phyloP scores from a whole-genome alignment of 1,284 basidiomycete species.

The Leccinum holopus region DNA sequence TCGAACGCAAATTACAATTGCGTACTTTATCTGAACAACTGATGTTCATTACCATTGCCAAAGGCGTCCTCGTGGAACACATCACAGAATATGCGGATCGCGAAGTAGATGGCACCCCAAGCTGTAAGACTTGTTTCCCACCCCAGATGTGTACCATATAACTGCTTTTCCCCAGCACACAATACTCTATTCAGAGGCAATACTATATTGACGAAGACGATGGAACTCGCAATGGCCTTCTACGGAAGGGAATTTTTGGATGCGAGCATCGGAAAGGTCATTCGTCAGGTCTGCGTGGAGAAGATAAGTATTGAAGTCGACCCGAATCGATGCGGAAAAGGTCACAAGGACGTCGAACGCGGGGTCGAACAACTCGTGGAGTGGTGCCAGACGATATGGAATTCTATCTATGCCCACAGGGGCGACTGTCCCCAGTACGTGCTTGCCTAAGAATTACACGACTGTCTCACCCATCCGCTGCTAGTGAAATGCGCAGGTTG shows the following conservation, averaged over 20 bases:
- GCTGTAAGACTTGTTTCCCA: slow-evolving; percentile 45
- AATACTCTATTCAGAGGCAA: slow-evolving; percentile 78
- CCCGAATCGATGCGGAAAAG: slow-evolving; percentile 59
- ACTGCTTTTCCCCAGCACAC: slow-evolving; percentile 43
- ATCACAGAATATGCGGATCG: slow-evolving; percentile 63
- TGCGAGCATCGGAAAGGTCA: slow-evolving; percentile 65
- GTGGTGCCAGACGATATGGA: slow-evolving; percentile 80
- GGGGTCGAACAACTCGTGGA: slow-evolving; percentile 68
- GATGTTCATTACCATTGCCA: slow-evolving; percentile 66
- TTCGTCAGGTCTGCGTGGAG: slow-evolving; percentile 68
- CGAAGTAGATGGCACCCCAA: slow-evolving; percentile 55
- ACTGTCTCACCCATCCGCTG: slow-evolving; percentile 12
- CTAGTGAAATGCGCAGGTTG: slow-evolving; percentile 71
- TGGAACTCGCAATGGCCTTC: slow-evolving; percentile 74
- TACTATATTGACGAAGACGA: slow-evolving; percentile 75
- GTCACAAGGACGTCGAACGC: slow-evolving; percentile 59
- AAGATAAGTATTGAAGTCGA: slow-evolving; percentile 78
- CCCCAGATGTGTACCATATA: slow-evolving; percentile 6
- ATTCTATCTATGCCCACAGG: slow-evolving; percentile 70
- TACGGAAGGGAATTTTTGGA: slow-evolving; percentile 77
- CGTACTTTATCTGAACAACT: slow-evolving; percentile 60
- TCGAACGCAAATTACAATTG: slow-evolving; percentile 64
- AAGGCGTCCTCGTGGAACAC: slow-evolving; percentile 60
- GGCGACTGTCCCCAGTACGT: slow-evolving; percentile 73
- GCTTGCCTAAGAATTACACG: not conserved